Conservation (phyloP, 2,329 filamentous ascomycete species). For the Hysterium pulicare region DNA sequence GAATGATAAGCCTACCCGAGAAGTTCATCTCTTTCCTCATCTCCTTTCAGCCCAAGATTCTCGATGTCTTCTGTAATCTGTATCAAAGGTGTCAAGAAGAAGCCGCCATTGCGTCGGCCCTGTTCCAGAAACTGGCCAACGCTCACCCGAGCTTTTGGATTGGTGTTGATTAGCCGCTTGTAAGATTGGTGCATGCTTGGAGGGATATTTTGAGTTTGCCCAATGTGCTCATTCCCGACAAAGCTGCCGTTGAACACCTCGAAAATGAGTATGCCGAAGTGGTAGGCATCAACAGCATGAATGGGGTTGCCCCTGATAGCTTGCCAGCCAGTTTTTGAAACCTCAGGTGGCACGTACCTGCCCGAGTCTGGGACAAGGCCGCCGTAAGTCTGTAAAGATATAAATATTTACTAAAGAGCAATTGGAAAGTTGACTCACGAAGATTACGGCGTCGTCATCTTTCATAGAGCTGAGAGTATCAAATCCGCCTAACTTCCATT, state of each 20-base stretch:
- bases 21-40: slow-evolving; percentile 80
- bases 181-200: slow-evolving; percentile 87
- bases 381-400: slow-evolving; percentile 66
- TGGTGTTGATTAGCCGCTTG: slow-evolving; percentile 81
- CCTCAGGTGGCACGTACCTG: slow-evolving; percentile 82
- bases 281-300: slow-evolving; percentile 81
- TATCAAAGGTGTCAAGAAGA: slow-evolving; percentile 91
- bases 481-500: slow-evolving; percentile 95
- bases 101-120: slow-evolving; percentile 74
- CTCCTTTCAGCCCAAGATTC: slow-evolving; percentile 82
- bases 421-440: slow-evolving; percentile 50
- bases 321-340: slow-evolving; percentile 87
- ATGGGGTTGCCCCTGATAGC: slow-evolving; percentile 78
- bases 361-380: slow-evolving; percentile 81
- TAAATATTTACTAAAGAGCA: slow-evolving; percentile 7
- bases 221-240: slow-evolving; percentile 70
- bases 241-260: slow-evolving; percentile 91
- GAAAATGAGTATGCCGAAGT: slow-evolving; percentile 77
- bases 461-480: slow-evolving; percentile 93
- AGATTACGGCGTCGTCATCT: slow-evolving; percentile 91
- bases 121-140: slow-evolving; percentile 86
- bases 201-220: slow-evolving; percentile 82
- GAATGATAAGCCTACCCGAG: slow-evolving; percentile 55
- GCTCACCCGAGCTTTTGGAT: slow-evolving; percentile 83
- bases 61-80: slow-evolving; percentile 91